Evolutionary conservation across 2,329 filamentous ascomycete genomes (phyloP).

Genomic region (Paramyrothecium sp.): DNA sequence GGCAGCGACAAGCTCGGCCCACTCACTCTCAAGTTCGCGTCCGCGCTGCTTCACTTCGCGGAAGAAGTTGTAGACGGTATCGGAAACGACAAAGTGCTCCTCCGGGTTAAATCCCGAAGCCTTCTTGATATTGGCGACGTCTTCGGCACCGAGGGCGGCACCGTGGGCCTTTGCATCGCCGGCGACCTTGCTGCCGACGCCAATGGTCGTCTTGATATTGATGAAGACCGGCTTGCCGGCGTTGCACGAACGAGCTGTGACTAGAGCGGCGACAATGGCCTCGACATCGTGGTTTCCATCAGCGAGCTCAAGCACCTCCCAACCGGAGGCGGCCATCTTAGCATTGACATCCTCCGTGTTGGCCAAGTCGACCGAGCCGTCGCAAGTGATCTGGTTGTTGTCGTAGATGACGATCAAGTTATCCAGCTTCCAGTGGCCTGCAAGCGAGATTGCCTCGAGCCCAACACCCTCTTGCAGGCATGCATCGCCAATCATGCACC

Average conservation of each 20-base stretch:
- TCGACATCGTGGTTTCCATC: constrained; percentile 52
- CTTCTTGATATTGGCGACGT: constrained; percentile 41
- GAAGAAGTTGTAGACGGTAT: constrained; percentile 52
- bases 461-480: constrained; percentile 53
- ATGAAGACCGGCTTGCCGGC: constrained; percentile 54
- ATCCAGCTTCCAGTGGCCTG: constrained; percentile 46
- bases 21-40: constrained; percentile 42
- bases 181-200: constrained; percentile 46
- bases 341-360: constrained; percentile 56
- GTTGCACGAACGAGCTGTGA: constrained; percentile 31
- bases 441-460: constrained; percentile 49
- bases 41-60: constrained; percentile 41
- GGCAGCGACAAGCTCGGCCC: constrained; percentile 38
- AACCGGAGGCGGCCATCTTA: constrained; percentile 57
- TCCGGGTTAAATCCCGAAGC: constrained; percentile 31
- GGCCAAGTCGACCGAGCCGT: constrained; percentile 12
- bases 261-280: constrained; percentile 39
- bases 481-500: constrained; percentile 51
- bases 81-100: constrained; percentile 32
- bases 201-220: constrained; percentile 57
- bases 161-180: constrained; percentile 56
- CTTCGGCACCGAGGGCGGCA: constrained; percentile 52
- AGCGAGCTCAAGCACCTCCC: constrained; percentile 52
- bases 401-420: constrained; percentile 54
- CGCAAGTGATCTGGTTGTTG: constrained; percentile 51